A percentile compares a stretch with the other conserved stretches of the same genome.
Conservation (phyloP, 2,329 filamentous ascomycete genomes). For the Trichoderma sp. region DNA sequence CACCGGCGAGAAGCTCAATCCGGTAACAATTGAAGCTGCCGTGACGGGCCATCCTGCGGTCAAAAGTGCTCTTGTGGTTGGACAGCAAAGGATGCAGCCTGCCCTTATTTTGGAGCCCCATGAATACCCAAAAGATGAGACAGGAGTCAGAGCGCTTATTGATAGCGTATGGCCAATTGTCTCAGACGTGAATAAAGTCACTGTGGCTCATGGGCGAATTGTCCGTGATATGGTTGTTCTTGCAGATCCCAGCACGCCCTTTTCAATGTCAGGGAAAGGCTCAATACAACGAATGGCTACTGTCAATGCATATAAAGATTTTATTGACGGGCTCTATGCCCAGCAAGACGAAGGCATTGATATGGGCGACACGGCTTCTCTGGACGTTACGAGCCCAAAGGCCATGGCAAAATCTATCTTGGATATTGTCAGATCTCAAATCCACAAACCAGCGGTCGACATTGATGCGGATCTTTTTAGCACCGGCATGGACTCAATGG, state of each 20-base stretch:
- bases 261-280: constrained; percentile 51
- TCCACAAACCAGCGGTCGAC: constrained; percentile 31
- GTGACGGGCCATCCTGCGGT: constrained; percentile 39
- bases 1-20: constrained; percentile 50
- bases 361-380: constrained; percentile 33
- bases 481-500: constrained; percentile 47
- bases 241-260: constrained; percentile 47
- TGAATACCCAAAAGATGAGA: constrained; percentile 35
- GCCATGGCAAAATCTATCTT: constrained; percentile 36
- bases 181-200: constrained; percentile 48
- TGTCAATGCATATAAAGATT: constrained; percentile 46
- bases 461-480: constrained; percentile 44
- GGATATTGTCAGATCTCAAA: constrained; percentile 28
- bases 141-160: constrained; percentile 40
- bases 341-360: constrained; percentile 33
- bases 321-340: constrained; percentile 50
- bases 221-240: constrained; percentile 46
- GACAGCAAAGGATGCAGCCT: constrained; percentile 51
- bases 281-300: constrained; percentile 49
- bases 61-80: constrained; percentile 45
- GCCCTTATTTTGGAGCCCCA: constrained; percentile 53
- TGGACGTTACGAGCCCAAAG: constrained; percentile 35
- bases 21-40: constrained; percentile 42
- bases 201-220: constrained; percentile 53
- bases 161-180: constrained; percentile 51